These are phyloP conservation scores for Xylariaceae sp. DNA, from an alignment of 2,329 filamentous ascomycete genomes.

Conservation along the genomic window DNA sequence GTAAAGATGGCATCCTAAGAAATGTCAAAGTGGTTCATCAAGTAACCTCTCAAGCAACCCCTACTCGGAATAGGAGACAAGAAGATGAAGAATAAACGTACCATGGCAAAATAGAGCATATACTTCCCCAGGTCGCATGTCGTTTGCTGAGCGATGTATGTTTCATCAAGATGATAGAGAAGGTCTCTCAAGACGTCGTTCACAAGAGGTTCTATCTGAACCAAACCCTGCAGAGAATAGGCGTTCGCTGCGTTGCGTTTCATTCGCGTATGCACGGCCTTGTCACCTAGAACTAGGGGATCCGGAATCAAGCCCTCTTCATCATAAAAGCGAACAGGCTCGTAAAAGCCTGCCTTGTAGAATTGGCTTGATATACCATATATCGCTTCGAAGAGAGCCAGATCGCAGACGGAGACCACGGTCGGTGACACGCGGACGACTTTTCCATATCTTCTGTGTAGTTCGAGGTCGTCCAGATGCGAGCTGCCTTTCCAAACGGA, in stretches of 20 bases:
- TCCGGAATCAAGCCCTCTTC: constrained; percentile 13
- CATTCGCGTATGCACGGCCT: constrained; percentile 6
- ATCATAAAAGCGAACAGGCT: constrained; percentile 7
- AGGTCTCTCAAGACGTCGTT: neutral
- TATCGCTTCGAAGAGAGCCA: neutral
- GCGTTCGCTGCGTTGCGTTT: constrained; percentile 11
- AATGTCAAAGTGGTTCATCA: too few species aligned
- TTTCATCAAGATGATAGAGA: constrained; percentile 1
- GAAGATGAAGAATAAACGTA: too few species aligned
- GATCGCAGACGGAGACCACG: constrained; percentile 2
- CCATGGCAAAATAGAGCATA: constrained; percentile 6
- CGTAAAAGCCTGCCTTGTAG: constrained; percentile 10
- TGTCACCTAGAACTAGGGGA: constrained; percentile 9
- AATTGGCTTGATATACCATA: constrained; percentile 5
- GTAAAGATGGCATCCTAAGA: too few species aligned
- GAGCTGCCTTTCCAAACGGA: constrained; percentile 5
- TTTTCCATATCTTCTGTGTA: constrained; percentile 7
- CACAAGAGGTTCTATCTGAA: constrained; percentile 10
- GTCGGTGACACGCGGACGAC: constrained; percentile 3
- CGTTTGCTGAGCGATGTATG: neutral
- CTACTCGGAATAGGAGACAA: too few species aligned
- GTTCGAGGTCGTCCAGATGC: constrained; percentile 1
- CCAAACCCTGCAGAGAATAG: constrained; percentile 7
- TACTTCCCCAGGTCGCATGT: constrained; percentile 1
- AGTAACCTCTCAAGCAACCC: too few species aligned